Conservation (phyloP, 2,329 filamentous ascomycete species). For the Neofusicoccum cordaticola region DNA sequence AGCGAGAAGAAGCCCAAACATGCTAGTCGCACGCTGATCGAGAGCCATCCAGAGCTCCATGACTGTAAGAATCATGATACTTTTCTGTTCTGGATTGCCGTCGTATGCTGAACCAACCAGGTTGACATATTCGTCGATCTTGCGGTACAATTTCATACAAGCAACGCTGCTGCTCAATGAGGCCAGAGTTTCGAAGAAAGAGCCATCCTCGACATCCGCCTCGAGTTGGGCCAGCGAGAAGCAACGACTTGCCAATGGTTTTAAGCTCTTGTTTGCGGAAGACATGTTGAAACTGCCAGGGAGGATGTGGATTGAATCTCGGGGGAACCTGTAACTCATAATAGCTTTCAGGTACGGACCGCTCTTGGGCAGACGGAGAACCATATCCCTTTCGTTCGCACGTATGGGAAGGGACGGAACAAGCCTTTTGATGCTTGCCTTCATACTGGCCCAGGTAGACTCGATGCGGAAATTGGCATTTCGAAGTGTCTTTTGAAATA, state of each 20-base stretch:
- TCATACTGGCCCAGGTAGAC: slow-evolving; percentile 24
- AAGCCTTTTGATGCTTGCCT: slow-evolving; percentile 28
- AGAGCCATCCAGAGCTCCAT: slow-evolving; percentile 59
- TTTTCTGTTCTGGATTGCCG: slow-evolving; percentile 49
- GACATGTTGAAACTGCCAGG: background rate
- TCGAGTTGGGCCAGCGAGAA: background rate
- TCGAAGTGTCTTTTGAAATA: slow-evolving; percentile 22
- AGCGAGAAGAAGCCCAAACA: slow-evolving; percentile 49
- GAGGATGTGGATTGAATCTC: background rate
- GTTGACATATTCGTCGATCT: slow-evolving; percentile 38
- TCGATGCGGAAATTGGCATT: slow-evolving; percentile 22
- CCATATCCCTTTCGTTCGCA: slow-evolving; percentile 23
- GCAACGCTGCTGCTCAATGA: background rate
- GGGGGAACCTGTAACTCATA: background rate
- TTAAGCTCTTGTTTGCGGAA: background rate
- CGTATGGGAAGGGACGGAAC: slow-evolving; percentile 44
- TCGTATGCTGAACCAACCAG: slow-evolving; percentile 40
- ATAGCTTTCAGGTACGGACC: background rate
- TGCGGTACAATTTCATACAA: slow-evolving; percentile 32
- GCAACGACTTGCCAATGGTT: background rate
- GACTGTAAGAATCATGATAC: slow-evolving; percentile 51
- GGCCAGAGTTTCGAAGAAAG: background rate
- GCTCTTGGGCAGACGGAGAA: background rate
- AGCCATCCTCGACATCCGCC: background rate
- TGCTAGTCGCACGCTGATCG: slow-evolving; percentile 47